A percentile compares a stretch with the other conserved stretches of the same genome.
Conservation (phyloP, 1,284 basidiomycete species). For the Sporisorium iseilematis-ciliati region DNA sequence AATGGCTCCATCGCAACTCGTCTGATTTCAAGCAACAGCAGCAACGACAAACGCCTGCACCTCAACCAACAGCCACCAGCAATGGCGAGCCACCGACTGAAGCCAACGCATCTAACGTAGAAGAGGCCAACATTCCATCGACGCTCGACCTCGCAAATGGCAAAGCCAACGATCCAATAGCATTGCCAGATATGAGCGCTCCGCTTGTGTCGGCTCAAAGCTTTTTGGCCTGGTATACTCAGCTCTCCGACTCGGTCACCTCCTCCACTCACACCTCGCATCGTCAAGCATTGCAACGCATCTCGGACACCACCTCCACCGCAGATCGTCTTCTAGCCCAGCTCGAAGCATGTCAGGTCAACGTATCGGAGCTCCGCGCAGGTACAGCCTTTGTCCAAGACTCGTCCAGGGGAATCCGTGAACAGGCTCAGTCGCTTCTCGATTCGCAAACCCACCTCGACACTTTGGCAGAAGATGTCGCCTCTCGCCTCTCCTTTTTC, state of each 20-base stretch:
- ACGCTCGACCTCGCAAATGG: background rate
- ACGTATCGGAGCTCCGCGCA: constrained; percentile 59
- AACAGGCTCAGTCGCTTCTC: constrained; percentile 57
- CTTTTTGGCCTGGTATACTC: constrained; percentile 56
- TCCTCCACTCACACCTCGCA: constrained; percentile 54
- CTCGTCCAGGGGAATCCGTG: constrained; percentile 57
- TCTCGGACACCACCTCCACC: constrained; percentile 40
- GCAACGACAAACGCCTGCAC: constrained; percentile 2
- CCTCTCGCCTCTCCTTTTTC: constrained; percentile 63
- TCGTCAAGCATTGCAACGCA: constrained; percentile 33
- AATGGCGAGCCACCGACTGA: background rate
- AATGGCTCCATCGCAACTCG: constrained; percentile 51
- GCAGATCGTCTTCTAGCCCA: constrained; percentile 49
- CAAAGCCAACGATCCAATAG: constrained; percentile 8
- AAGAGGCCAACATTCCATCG: background rate
- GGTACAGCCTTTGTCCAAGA: constrained; percentile 62
- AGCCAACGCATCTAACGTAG: background rate
- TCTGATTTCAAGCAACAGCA: constrained; percentile 41
- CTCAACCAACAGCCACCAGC: background rate
- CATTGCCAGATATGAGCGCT: constrained; percentile 25
- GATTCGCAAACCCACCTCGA: constrained; percentile 56
- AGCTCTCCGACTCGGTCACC: constrained; percentile 48
- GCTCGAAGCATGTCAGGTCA: constrained; percentile 56
- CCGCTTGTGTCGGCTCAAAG: constrained; percentile 50
- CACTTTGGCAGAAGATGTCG: constrained; percentile 45